A percentile compares a stretch with the other conserved stretches of the same genome.
Evolutionary conservation across 2,329 filamentous ascomycete genomes (phyloP).

Genomic region (Coniochaeta sp.): DNA sequence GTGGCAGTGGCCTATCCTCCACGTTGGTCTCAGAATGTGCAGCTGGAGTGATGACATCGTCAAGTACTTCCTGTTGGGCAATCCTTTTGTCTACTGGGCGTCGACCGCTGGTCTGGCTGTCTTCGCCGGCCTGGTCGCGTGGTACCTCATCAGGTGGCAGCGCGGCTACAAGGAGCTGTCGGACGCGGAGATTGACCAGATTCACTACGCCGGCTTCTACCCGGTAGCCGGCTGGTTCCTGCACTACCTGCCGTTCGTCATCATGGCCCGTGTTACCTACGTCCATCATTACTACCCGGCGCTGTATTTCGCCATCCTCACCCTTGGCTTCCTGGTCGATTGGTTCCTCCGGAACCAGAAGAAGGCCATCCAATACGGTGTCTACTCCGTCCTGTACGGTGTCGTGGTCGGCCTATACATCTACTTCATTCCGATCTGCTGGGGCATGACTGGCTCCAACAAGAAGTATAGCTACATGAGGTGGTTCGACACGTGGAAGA

Average conservation of each 20-base stretch:
- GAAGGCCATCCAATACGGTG: slow-evolving; percentile 53
- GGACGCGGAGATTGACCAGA: slow-evolving; percentile 76
- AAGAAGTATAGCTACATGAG: slow-evolving; percentile 84
- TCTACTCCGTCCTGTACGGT: slow-evolving; percentile 71
- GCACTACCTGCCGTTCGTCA: slow-evolving; percentile 90
- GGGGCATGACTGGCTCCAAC: slow-evolving; percentile 85
- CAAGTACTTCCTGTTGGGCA: slow-evolving; percentile 98
- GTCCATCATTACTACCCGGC: slow-evolving; percentile 99
- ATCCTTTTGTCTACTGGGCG: slow-evolving; percentile 93
- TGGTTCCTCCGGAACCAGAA: slow-evolving; percentile 67
- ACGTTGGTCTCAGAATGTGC: slow-evolving; percentile 97
- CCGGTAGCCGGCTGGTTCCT: slow-evolving; percentile 90
- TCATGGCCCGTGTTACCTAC: slow-evolving; percentile 98
- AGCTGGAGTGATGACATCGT: slow-evolving; percentile 92
- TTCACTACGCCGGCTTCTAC: slow-evolving; percentile 90
- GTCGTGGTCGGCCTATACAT: slow-evolving; percentile 75
- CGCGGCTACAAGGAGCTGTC: slow-evolving; percentile 83
- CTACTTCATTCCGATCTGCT: slow-evolving; percentile 88
- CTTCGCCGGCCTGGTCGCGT: slow-evolving; percentile 65
- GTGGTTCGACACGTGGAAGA: slow-evolving; percentile 85
- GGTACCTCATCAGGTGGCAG: slow-evolving; percentile 93
- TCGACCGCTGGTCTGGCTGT: slow-evolving; percentile 72
- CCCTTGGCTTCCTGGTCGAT: slow-evolving; percentile 80
- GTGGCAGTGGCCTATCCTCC: slow-evolving; percentile 97
- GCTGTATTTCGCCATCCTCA: slow-evolving; percentile 92